A percentile compares a stretch with the other conserved stretches of the same genome.
These are phyloP conservation scores for Leucaena leucocephala DNA, from an alignment of 306 rosid species.

Conservation along the genomic window DNA sequence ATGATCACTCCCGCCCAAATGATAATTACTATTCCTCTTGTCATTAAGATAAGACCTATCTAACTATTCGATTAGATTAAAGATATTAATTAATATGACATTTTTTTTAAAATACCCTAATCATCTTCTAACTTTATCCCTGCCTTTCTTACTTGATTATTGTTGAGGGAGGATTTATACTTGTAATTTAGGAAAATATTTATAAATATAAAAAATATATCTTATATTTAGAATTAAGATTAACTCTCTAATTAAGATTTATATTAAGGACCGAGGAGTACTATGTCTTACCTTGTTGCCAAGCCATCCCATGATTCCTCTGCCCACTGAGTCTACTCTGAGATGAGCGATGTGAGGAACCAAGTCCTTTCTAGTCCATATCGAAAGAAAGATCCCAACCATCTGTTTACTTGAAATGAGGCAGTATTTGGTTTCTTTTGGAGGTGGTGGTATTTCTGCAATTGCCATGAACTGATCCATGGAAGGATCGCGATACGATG, in stretches of 20 bases:
- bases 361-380: slow-evolving; percentile 79
- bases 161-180: no score
- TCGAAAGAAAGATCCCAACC: slow-evolving; percentile 88
- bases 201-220: no score
- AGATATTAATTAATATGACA: no score
- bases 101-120: no score
- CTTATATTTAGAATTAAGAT: no score
- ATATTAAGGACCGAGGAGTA: no score
- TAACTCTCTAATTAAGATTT: no score
- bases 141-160: no score
- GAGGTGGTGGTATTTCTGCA: slow-evolving; percentile 57
- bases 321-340: slow-evolving; percentile 75
- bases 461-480: slow-evolving; percentile 56
- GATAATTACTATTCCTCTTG: background rate
- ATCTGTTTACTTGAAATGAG: slow-evolving; percentile 84
- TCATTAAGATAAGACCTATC: no score
- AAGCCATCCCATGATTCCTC: slow-evolving; percentile 93
- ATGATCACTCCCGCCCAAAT: background rate
- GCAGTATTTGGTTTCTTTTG: slow-evolving; percentile 45
- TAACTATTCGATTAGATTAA: no score
- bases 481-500: slow-evolving; percentile 15
- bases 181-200: no score
- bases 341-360: slow-evolving; percentile 86
- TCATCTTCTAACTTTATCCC: no score
- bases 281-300: slow-evolving; percentile 74